Evolutionary conservation across 331 rosid genomes (phyloP), one percentile per base, ranked within the genome.

Genomic region (Prunus yedoensis): DNA sequence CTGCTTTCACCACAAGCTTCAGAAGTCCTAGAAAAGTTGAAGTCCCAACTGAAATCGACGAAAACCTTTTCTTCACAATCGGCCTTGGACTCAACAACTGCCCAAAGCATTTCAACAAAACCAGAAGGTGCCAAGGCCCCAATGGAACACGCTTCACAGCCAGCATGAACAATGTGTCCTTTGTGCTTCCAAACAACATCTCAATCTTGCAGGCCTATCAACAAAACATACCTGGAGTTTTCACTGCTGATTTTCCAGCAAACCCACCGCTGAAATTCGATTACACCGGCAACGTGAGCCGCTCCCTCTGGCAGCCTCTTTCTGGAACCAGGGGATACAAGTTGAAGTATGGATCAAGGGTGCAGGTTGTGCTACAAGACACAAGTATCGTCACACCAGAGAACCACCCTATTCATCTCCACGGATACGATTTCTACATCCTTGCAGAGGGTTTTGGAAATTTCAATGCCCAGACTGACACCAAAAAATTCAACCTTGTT

Each of bases 381-480:
- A 95, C 99, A 0, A 92, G 87, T 45, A 91, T 95, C 23, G 80
- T 92, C 21, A 91, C 97, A 5, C 77, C 94, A 0, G 97, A 95
- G 81, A 92, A 92, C 80, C 99, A 95, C 66, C 98, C 98, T 0
- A 87, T 95, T 75, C 98, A 95, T 74, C 97, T 95, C 38, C 99
- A 95, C 53, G 99, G 97, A 1, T 90, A 90, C 69, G 99, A 95
- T 86, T 95, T 95, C 84, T 90, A 87, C 53, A 83, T 95, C 3
- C 69, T 95, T 1, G 97, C 97, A 0, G 89, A 92, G 66, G 99
- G 97, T 2, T 95, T 95, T 3, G 99, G 99, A 28, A 95, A 95
- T 28, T 95, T 92, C 30, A 64, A 95, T 45, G 67, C 97, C 3
- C 80, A 81, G 20, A 92, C 74, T 6, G 97, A 95, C 80, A 77